Evolutionary conservation across 2,329 filamentous ascomycete genomes (phyloP).

Genomic region (Fusarium sp.): DNA sequence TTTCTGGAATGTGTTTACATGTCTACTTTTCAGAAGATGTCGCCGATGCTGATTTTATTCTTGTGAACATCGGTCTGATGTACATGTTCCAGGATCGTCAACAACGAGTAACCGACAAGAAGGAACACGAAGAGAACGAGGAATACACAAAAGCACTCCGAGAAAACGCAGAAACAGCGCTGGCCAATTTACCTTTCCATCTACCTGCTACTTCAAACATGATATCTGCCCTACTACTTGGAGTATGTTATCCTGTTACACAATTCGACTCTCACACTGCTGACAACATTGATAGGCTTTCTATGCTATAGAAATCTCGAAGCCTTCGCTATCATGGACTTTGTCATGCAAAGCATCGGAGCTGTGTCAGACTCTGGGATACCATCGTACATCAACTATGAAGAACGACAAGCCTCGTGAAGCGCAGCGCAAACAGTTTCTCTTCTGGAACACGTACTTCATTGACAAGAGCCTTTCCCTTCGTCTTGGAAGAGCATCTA

Average conservation of each 20-base stretch:
- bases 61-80: constrained; percentile 50
- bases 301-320: constrained; percentile 50
- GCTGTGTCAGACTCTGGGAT: constrained; percentile 49
- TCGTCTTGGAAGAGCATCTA: constrained; percentile 64
- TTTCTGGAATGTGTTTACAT: constrained; percentile 49
- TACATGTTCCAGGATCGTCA: constrained; percentile 47
- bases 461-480: constrained; percentile 67
- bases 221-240: constrained; percentile 43
- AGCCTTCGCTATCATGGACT: constrained; percentile 49
- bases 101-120: constrained; percentile 10
- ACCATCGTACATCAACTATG: constrained; percentile 45
- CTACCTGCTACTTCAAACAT: constrained; percentile 48
- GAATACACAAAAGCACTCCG: constrained; percentile 43
- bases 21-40: constrained; percentile 51
- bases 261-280: not conserved
- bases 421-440: constrained; percentile 43
- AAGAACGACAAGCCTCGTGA: constrained; percentile 39
- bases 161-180: constrained; percentile 49
- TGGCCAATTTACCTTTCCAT: constrained; percentile 49
- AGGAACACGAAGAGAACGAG: constrained; percentile 43
- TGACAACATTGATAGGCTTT: constrained; percentile 42
- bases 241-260: constrained; percentile 19
- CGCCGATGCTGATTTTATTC: constrained; percentile 50
- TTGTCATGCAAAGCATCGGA: constrained; percentile 50
- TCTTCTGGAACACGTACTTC: constrained; percentile 70